Base-by-base conservation (phyloP, 352 stramenopile species). In the Globisporangium okanoganense region DNA sequence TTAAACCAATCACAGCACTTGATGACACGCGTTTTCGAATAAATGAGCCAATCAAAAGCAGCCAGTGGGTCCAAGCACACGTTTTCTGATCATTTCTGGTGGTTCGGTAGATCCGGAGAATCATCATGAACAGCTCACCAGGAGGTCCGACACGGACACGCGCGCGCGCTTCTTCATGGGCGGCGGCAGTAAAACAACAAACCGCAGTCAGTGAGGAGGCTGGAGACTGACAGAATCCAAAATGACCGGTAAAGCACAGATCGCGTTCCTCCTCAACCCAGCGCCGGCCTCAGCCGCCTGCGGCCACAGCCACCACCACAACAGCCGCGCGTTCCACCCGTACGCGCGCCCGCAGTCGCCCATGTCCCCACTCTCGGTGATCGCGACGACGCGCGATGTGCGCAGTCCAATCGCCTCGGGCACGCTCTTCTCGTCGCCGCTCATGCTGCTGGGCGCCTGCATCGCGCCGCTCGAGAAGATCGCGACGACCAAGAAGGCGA, bases 201-300 rank as follows among this genome's bases (percentile, higher is more conserved):
- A 29, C 22, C 25, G 47, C 24, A 10, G 20, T 3, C 25, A n/a
- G 25, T 14, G 22, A 33, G 24, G 18, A 33, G 13, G 47, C 14
- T 16, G 5, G 14, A 29, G 44, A 62, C 12, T 50, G 6, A 27
- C 59, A 60, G 14, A 53, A 65, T 53, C 52, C 59, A 65, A 66
- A 62, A 79, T 79, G 69, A 61, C 69, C 61, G 64, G 41, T 63
- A 80, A 78, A 58, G 65, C 70, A 24, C 70, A 73, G 63, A 80
- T 80, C 59, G 72, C 72, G 10, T 78, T 70, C 69, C 58, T 76
- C 54, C 70, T 80, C 64, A 80, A 80, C 47, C 70, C 70, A 5
- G 64, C 54, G 9, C 61, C 64, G 16, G 60, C n/a, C n/a, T n/a
- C n/a, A n/a, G n/a, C 54, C 29, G 22, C 54, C 41, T 61, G 64